Percentiles rank a stretch among this genome's conserved stretches.
phyloP scores from a whole-genome alignment of 2,329 filamentous ascomycete genomes.

The Clonostachys rosea region DNA sequence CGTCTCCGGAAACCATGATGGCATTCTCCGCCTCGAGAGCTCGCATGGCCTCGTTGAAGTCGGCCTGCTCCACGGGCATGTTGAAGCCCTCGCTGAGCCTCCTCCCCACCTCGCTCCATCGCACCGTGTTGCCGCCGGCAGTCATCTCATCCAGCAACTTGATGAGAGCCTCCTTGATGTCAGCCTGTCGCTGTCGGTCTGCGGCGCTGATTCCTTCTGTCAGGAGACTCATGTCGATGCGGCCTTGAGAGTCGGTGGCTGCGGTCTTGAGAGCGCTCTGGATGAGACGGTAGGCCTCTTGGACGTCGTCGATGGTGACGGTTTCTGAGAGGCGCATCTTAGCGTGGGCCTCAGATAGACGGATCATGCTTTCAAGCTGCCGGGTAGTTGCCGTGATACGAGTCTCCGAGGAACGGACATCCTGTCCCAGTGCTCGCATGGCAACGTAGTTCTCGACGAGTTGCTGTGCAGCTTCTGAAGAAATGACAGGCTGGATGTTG shows the following conservation, averaged over 20 bases:
- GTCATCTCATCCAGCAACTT: constrained; percentile 77
- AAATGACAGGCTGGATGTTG: constrained; percentile 78
- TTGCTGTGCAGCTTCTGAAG: constrained; percentile 73
- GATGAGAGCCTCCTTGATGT: constrained; percentile 77
- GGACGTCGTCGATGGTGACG: constrained; percentile 79
- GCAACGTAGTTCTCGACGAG: constrained; percentile 85
- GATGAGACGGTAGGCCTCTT: constrained; percentile 89
- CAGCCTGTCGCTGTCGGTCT: constrained; percentile 78
- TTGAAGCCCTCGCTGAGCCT: constrained; percentile 67
- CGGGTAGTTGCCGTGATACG: constrained; percentile 96
- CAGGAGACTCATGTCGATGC: constrained; percentile 94
- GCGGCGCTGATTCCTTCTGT: constrained; percentile 89
- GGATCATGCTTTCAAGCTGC: constrained; percentile 98
- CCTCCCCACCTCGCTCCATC: constrained; percentile 74
- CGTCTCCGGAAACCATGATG: constrained; percentile 79
- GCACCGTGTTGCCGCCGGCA: constrained; percentile 59
- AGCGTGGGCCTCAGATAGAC: constrained; percentile 90
- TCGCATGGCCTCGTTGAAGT: constrained; percentile 80
- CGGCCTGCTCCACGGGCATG: constrained; percentile 67
- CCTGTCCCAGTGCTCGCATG: constrained; percentile 90
- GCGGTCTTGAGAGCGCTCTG: constrained; percentile 92
- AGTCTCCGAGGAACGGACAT: constrained; percentile 83
- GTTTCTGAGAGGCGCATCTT: constrained; percentile 84
- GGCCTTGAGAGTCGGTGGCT: constrained; percentile 86
- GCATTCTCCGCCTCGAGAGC: constrained; percentile 79